Percentiles rank a stretch among this genome's conserved stretches.
Conservation (phyloP, 2,329 filamentous ascomycete species). For the Phialocephala sp. region DNA sequence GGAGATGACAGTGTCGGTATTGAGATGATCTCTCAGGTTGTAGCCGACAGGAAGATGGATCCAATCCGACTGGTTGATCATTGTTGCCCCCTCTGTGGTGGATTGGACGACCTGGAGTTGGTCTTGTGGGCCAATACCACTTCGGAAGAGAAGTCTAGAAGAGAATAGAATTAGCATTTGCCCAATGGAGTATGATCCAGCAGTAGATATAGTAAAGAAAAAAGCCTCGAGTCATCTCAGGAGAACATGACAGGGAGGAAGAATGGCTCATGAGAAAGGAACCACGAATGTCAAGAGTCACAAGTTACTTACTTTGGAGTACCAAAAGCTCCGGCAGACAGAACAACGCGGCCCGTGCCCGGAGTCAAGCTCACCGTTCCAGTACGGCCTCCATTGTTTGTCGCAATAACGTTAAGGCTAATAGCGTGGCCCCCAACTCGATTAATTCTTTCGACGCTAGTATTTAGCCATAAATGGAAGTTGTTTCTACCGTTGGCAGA, state of each 20-base stretch:
- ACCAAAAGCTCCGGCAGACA: slow-evolving; percentile 73
- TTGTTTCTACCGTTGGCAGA: slow-evolving; percentile 63
- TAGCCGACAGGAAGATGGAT: slow-evolving; percentile 64
- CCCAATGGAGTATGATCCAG: too few relatives aligned
- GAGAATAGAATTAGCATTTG: too few relatives aligned
- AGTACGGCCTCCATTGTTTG: slow-evolving; percentile 56
- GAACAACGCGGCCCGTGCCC: slow-evolving; percentile 66
- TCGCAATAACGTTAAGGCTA: slow-evolving; percentile 70
- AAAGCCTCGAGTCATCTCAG: too few relatives aligned
- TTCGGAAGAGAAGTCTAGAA: slow-evolving; percentile 62
- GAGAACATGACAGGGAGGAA: too few relatives aligned
- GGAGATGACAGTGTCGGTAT: slow-evolving; percentile 58
- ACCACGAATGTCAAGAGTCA: too few relatives aligned
- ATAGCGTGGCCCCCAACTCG: slow-evolving; percentile 67
- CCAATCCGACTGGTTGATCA: slow-evolving; percentile 58
- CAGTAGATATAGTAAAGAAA: too few relatives aligned
- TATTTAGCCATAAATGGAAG: slow-evolving; percentile 71
- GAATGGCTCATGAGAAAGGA: too few relatives aligned
- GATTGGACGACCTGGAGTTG: slow-evolving; percentile 55
- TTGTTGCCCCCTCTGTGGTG: slow-evolving; percentile 55
- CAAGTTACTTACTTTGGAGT: slow-evolving; percentile 45
- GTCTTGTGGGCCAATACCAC: slow-evolving; percentile 62
- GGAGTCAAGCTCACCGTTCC: slow-evolving; percentile 66
- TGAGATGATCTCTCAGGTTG: slow-evolving; percentile 64
- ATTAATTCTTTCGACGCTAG: slow-evolving; percentile 67